Conservation (phyloP, 306 rosid genomes). For the Ormosia emarginata region DNA sequence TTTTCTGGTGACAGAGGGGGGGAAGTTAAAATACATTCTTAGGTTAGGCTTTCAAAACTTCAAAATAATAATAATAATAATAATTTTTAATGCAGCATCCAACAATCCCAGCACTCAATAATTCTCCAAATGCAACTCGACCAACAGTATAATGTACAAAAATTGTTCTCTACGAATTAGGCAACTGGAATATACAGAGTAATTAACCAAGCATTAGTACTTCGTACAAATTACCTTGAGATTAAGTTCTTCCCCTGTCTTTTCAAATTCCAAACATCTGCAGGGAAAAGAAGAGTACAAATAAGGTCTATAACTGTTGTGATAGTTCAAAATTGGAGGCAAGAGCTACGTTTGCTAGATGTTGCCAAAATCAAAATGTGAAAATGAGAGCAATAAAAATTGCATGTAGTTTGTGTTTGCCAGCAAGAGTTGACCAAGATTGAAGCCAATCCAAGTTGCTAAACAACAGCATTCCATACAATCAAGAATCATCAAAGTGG, state of each 20-base stretch:
- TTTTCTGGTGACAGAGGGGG: neutral
- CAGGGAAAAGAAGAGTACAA: neutral
- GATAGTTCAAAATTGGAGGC: constrained; percentile 5
- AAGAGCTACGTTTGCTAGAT: neutral
- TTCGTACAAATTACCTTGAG: constrained; percentile 50
- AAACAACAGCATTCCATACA: neutral
- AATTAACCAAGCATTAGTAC: constrained; percentile 14
- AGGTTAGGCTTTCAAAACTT: neutral
- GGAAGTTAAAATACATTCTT: neutral
- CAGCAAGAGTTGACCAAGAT: neutral
- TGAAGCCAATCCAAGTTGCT: constrained; percentile 8
- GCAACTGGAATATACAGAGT: neutral
- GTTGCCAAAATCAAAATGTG: neutral
- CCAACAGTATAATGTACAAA: neutral
- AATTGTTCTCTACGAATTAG: neutral
- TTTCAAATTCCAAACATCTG: constrained; percentile 63
- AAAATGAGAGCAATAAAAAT: constrained; percentile 1
- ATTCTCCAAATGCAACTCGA: neutral
- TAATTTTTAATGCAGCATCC: neutral
- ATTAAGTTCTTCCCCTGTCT: constrained; percentile 48
- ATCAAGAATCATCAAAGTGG: neutral
- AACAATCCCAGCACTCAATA: neutral
- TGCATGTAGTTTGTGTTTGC: neutral
- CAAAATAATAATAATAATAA: neutral
- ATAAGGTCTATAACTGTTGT: constrained; percentile 10